A percentile compares a stretch with the other conserved stretches of the same genome.
Evolutionary conservation across 768 basidiomycete species (phyloP).

Genomic region (Collybia sp.): DNA sequence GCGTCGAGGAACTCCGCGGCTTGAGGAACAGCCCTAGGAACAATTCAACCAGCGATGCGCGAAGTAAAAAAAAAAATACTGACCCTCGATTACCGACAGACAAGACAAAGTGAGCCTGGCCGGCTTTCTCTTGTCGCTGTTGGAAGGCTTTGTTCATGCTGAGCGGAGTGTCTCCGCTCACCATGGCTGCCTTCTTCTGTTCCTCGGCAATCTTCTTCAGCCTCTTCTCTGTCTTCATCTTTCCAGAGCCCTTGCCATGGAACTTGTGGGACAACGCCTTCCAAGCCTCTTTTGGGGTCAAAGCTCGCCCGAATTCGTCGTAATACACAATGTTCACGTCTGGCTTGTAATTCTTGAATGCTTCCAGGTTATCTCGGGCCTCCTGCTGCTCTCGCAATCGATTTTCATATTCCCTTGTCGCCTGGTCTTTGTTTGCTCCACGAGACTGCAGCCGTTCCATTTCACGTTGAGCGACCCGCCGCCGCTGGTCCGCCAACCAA

Average conservation of each 20-base stretch:
- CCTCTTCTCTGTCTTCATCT: conserved; percentile 96
- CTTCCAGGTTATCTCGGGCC: conserved; percentile 71
- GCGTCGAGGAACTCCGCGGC: conserved; percentile 75
- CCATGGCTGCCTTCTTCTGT: conserved; percentile 91
- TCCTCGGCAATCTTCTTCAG: conserved; percentile 98
- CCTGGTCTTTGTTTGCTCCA: conserved; percentile 86
- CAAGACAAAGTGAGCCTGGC: conserved; percentile 94
- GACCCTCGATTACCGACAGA: conserved; percentile 92
- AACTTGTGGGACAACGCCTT: conserved; percentile 97
- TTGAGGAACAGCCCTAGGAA: conserved; percentile 78
- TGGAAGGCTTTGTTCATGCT: conserved; percentile 96
- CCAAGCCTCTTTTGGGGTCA: conserved; percentile 97
- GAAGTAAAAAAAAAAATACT: conserved; percentile 16
- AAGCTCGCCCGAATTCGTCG: conserved; percentile 87
- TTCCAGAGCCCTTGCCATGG: conserved; percentile 96
- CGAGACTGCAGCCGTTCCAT: conserved; percentile 71
- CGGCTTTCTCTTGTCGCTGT: conserved; percentile 87
- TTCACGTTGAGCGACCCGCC: conserved; percentile 72
- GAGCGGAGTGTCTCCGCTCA: conserved; percentile 90
- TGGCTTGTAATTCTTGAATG: conserved; percentile 93
- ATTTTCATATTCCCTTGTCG: conserved; percentile 93
- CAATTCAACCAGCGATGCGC: conserved; percentile 5
- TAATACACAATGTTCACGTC: conserved; percentile 95
- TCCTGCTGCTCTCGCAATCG: conserved; percentile 89
- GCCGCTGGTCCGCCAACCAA: conserved; percentile 87